Conservation (phyloP, 768 basidiomycete species). For the Amanita pseudoporphyria region DNA sequence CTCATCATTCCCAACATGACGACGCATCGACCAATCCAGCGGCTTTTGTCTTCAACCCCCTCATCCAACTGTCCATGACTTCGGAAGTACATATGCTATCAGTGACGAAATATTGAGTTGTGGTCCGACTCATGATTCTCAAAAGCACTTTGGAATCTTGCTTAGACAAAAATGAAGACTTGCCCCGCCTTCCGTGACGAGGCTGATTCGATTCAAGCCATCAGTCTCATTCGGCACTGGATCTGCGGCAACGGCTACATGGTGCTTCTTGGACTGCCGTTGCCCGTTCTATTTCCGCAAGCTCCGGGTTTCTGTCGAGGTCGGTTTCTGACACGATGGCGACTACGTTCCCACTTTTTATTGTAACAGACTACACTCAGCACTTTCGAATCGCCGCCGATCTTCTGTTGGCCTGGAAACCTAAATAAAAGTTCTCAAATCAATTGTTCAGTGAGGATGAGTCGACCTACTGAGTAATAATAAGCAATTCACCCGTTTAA, state of each 20-base stretch:
- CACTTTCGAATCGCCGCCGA: no score
- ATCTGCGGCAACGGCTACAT: conserved; percentile 35
- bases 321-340: conserved; percentile 5
- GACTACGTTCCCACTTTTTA: neutral
- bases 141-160: no score
- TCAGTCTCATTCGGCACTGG: conserved; percentile 24
- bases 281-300: neutral
- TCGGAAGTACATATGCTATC: no score
- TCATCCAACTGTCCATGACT: no score
- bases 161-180: no score
- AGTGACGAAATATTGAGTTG: no score
- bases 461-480: conserved; percentile 22
- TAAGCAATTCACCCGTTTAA: conserved; percentile 12
- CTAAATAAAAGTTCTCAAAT: neutral
- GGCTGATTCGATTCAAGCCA: conserved; percentile 29
- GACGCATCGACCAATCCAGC: no score
- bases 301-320: neutral
- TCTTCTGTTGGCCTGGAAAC: no score
- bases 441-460: neutral
- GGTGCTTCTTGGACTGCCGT: conserved; percentile 38
- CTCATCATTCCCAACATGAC: no score
- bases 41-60: no score
- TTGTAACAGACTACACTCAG: conserved; percentile 6
- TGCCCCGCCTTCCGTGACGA: no score
- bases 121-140: no score